Base-by-base conservation (phyloP, 2,329 filamentous ascomycete genomes). In the Fusarium sp. region DNA sequence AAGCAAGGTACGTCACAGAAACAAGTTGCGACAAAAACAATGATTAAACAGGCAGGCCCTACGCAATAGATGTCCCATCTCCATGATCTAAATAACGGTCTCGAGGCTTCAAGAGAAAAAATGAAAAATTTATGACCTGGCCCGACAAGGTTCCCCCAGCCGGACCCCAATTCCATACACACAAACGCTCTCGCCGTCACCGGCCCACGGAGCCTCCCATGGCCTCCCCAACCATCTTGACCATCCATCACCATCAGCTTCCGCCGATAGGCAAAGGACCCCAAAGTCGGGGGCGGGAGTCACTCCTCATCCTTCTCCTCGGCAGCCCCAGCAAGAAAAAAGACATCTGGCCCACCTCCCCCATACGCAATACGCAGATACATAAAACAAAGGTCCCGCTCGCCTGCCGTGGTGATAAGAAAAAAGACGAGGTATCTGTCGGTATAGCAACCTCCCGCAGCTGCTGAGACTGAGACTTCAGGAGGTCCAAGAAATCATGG, bases 81-180 rank as follows among this genome's bases (percentile, higher is more conserved):
- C 79, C 81, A 81, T 82, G 81, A 77, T 83, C 82, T 81, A 82
- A 81, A 72, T 79, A 80, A 79, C 78, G 76, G 74, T 80, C 77
- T 79, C 76, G 75, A 81, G 78, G 78, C 77, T 78, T 77, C 74
- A 76, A 82, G 81, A 82, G 81, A 84, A 85, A 85, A 84, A 85
- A 84, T 78, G 81, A 85, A 82, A 85, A 81, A 85, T 86, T 81
- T 85, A 86, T 85, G 81, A 85, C 84, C 83, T 85, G 85, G 82
- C 81, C 72, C 77, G 67, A 70, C 76, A 65, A 54, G 70, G 73
- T 77, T 76, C 65, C 66, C 77, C 74, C 66, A 75, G 71, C 30
- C 76, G 63, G 68, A 62, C 70, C 70, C 77, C 76, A 71, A 73
- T 72, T 77, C 75, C 76, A 76, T 71, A 70, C 76, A 77, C 74